Evolutionary conservation across 176 grass and related monocot genomes (phyloP).

Genomic region (Zea luxurians): DNA sequence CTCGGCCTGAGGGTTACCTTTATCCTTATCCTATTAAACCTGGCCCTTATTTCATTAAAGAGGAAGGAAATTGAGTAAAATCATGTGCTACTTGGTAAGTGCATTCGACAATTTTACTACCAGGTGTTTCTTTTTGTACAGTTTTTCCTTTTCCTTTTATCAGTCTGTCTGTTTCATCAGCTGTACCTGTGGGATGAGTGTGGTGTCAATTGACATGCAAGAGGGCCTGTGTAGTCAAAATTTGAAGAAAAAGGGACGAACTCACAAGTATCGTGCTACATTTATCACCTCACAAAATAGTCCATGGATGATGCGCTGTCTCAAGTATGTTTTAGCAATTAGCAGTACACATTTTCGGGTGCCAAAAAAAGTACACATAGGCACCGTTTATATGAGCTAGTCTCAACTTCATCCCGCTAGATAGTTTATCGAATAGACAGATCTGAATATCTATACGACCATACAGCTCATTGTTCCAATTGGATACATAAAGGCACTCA

Average conservation of each 20-base stretch:
- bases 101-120: slow-evolving; percentile 9
- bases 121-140: neutral
- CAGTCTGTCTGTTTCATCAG: slow-evolving; percentile 34
- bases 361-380: slow-evolving; percentile 25
- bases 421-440: slow-evolving; percentile 7
- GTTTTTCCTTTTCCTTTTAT: neutral
- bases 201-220: slow-evolving; percentile 26
- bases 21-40: slow-evolving; percentile 73
- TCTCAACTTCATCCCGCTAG: slow-evolving; percentile 18
- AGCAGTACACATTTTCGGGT: slow-evolving; percentile 8
- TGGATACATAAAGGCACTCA: slow-evolving; percentile 27
- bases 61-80: slow-evolving; percentile 50
- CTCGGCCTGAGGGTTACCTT: slow-evolving; percentile 67
- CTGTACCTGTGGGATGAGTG: slow-evolving; percentile 10
- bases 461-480: slow-evolving; percentile 2
- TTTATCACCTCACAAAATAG: slow-evolving; percentile 27
- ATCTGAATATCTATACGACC: slow-evolving; percentile 27
- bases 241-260: slow-evolving; percentile 14
- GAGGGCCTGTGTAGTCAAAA: slow-evolving; percentile 20
- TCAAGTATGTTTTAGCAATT: slow-evolving; percentile 30
- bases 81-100: slow-evolving; percentile 26
- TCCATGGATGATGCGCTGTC: slow-evolving; percentile 10
- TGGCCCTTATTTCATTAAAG: slow-evolving; percentile 69
- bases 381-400: slow-evolving; percentile 28
- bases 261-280: slow-evolving; percentile 14